Base-by-base conservation (phyloP, 345 rosid species). In the Populus deltoides region DNA sequence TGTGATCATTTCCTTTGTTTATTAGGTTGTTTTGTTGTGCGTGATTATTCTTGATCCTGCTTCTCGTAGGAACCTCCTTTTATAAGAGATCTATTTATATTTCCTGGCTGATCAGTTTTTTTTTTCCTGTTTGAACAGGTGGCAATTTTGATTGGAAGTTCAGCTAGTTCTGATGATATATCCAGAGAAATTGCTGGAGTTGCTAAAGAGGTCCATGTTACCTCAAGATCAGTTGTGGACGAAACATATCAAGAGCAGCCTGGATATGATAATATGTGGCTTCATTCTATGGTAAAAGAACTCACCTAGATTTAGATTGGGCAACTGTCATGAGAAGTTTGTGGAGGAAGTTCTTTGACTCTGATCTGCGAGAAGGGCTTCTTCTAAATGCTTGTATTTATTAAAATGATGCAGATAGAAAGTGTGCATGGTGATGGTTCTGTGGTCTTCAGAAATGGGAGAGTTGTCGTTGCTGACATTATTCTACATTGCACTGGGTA, bases 401-500 rank as follows among this genome's bases (percentile, higher is more conserved):
- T 20, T 74, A 12, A 73, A 71, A 72, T 55, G 68, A 70, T 75
- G 87, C 92, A 93, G 98, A 88, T 95, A 61, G 89, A 90, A 71
- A 65, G 81, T 68, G 92, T 81, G 15, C 70, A 38, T 27, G 84
- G 82, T 73, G 94, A 93, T 86, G 97, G 99, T 66, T 84, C 85
- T 17, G 81, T 92, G 76, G 79, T 88, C 68, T 91, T 95, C 73
- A 86, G 74, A 15, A 93, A 89, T 53, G 92, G 97, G 82, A 83
- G 79, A 77, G 78, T 69, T 20, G 73, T 88, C 38, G 41, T 6
- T 2, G 93, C 92, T 20, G 87, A 92, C 86, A 83, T 88, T 61
- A 88, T 95, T 79, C 80, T 95, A 76, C 99, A 93, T 77, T 92
- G 96, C 87, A 93, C 97, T 0, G 97, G 93, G 93, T 94, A 90